These are phyloP conservation scores for Brassica carinata DNA, from an alignment of 345 rosid species.

Conservation along the genomic window DNA sequence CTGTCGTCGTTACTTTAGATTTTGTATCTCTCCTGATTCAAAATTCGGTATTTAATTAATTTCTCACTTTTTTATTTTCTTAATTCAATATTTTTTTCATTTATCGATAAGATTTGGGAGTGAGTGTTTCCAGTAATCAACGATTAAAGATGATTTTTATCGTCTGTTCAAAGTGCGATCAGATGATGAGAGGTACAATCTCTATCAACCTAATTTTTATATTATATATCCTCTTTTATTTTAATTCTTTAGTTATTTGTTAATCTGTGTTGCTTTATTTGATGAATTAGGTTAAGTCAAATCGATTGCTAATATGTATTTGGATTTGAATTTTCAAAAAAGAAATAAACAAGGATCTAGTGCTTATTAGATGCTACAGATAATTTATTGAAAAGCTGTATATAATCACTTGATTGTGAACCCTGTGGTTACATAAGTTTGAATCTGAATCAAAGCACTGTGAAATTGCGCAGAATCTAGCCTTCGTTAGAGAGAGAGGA, in stretches of 20 bases:
- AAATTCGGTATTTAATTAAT: not conserved
- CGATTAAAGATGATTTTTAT: not conserved
- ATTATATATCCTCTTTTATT: not conserved
- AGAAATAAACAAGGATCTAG: not conserved
- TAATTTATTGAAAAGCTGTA: not conserved
- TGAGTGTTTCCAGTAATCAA: not conserved
- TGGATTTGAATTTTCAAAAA: no score
- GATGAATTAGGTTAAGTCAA: constrained; percentile 26
- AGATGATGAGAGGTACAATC: constrained; percentile 75
- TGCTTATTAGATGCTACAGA: not conserved
- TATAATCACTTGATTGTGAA: constrained; percentile 11
- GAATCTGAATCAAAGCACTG: constrained; percentile 8
- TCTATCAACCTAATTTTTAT: constrained; percentile 13
- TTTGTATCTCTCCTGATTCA: not conserved
- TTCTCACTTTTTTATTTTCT: no score
- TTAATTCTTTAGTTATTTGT: not conserved
- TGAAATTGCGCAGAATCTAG: not conserved
- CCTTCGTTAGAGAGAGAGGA: constrained; percentile 38
- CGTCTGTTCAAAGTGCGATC: constrained; percentile 42
- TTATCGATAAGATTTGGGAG: not conserved
- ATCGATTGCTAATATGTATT: not conserved
- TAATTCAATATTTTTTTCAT: not conserved
- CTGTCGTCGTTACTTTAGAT: not conserved
- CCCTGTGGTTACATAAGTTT: constrained; percentile 2
- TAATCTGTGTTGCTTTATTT: not conserved